phyloP scores from a whole-genome alignment of 2,329 filamentous ascomycete species.

The Rhexocercosporidium sp. region DNA sequence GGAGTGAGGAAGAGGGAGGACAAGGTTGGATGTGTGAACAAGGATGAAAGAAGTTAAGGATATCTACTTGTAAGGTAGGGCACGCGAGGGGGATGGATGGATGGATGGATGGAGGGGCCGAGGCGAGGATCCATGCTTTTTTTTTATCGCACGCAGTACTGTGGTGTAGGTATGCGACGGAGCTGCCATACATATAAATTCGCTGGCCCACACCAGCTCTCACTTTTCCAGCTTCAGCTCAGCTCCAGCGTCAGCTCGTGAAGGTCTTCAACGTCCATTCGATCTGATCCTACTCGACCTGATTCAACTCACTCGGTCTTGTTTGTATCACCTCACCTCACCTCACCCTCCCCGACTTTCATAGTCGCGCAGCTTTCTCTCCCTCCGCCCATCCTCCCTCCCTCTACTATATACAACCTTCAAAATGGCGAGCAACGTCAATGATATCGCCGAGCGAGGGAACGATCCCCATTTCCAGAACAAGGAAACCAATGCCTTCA shows the following conservation, averaged over 20 bases:
- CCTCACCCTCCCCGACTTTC: neutral
- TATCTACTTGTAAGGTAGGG: neutral
- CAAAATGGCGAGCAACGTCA: conserved; percentile 11
- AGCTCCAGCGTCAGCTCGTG: conserved; percentile 13
- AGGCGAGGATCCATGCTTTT: no score
- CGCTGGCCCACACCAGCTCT: neutral
- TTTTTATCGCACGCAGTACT: no score
- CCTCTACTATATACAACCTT: neutral
- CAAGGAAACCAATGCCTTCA: conserved; percentile 2
- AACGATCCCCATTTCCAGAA: neutral
- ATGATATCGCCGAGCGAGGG: neutral
- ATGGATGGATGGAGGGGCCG: neutral
- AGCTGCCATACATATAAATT: neutral
- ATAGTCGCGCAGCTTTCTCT: neutral
- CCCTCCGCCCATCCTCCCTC: neutral
- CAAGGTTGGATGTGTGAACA: neutral
- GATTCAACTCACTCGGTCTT: neutral
- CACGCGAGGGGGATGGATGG: neutral
- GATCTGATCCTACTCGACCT: neutral
- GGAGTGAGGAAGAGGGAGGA: neutral
- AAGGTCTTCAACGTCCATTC: conserved; percentile 6
- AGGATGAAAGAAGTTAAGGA: neutral
- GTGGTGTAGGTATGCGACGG: no score
- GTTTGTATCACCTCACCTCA: conserved; percentile 1
- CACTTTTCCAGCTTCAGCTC: neutral